phyloP scores from a whole-genome alignment of 495 filamentous ascomycete species.

The Podospora australis region DNA sequence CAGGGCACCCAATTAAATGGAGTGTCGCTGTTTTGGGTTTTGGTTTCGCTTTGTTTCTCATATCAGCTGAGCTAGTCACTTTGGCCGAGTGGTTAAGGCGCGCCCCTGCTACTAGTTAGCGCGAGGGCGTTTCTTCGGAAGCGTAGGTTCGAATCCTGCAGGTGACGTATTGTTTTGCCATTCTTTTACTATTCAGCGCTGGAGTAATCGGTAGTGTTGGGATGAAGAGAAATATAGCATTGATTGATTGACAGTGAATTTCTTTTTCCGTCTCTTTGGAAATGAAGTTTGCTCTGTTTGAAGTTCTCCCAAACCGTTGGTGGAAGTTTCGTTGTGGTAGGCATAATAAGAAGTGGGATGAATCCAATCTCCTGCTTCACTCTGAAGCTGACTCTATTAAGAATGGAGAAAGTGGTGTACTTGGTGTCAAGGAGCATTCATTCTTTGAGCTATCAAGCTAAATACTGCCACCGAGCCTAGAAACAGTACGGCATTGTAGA shows the following conservation, averaged over 20 bases:
- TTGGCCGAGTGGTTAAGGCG: conserved; percentile 29
- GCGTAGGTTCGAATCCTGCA: conserved; percentile 30
- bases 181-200: background rate
- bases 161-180: conserved; percentile 13
- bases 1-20: no score
- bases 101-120: conserved; percentile 25
- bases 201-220: no score
- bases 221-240: no score
- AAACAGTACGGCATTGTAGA: conserved; percentile 95
- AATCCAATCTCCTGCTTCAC: background rate
- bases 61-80: no score
- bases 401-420: background rate
- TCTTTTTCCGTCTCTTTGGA: background rate
- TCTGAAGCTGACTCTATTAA: no score
- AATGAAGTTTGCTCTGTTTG: background rate
- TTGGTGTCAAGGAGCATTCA: conserved; percentile 40
- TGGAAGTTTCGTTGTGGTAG: background rate
- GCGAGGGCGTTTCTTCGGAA: conserved; percentile 25
- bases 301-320: background rate
- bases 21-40: background rate
- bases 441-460: conserved; percentile 76
- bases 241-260: no score
- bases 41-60: no score
- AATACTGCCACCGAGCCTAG: conserved; percentile 91
- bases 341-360: background rate